Percentiles rank a stretch among this genome's conserved stretches.
These are phyloP conservation scores for Rosa chinensis DNA, from an alignment of 306 rosid genomes.

Conservation along the genomic window DNA sequence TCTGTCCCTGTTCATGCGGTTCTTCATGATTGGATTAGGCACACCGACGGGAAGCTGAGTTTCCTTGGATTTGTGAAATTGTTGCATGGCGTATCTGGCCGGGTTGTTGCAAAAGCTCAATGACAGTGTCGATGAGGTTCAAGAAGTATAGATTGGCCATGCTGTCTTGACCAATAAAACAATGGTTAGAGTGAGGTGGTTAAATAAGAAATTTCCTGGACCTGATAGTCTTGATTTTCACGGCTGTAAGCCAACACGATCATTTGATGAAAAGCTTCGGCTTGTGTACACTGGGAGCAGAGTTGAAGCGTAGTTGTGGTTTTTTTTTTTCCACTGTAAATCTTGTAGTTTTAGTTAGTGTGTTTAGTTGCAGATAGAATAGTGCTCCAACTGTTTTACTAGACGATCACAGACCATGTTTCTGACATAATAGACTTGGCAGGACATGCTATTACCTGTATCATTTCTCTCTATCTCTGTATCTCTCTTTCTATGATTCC, in stretches of 20 bases:
- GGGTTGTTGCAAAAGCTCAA: slow-evolving; percentile 56
- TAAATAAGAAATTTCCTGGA: slow-evolving; percentile 7
- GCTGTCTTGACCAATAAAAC: slow-evolving; percentile 34
- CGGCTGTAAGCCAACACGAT: slow-evolving; percentile 1
- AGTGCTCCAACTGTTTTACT: slow-evolving; percentile 29
- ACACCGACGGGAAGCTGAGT: slow-evolving; percentile 87
- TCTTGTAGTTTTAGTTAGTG: slow-evolving; percentile 36
- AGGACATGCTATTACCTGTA: slow-evolving; percentile 23
- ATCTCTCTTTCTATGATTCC: background rate
- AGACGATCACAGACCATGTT: slow-evolving; percentile 29
- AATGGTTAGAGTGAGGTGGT: slow-evolving; percentile 25
- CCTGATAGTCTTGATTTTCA: background rate
- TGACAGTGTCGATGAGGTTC: slow-evolving; percentile 33
- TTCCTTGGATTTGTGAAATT: slow-evolving; percentile 88
- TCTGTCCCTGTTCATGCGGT: slow-evolving; percentile 88
- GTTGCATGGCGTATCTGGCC: slow-evolving; percentile 74
- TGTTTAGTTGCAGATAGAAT: slow-evolving; percentile 47
- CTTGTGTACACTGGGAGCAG: slow-evolving; percentile 23
- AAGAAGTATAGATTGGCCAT: slow-evolving; percentile 27
- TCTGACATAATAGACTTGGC: slow-evolving; percentile 36
- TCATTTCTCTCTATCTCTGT: slow-evolving; percentile 16
- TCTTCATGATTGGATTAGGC: slow-evolving; percentile 96
- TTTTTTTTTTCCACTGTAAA: slow-evolving; percentile 53
- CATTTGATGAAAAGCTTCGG: slow-evolving; percentile 15
- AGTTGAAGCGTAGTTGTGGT: slow-evolving; percentile 17